Percentiles rank a stretch among this genome's conserved stretches.
Evolutionary conservation across 2,329 filamentous ascomycete species (phyloP).

Genomic region (Spiromastix sp.): DNA sequence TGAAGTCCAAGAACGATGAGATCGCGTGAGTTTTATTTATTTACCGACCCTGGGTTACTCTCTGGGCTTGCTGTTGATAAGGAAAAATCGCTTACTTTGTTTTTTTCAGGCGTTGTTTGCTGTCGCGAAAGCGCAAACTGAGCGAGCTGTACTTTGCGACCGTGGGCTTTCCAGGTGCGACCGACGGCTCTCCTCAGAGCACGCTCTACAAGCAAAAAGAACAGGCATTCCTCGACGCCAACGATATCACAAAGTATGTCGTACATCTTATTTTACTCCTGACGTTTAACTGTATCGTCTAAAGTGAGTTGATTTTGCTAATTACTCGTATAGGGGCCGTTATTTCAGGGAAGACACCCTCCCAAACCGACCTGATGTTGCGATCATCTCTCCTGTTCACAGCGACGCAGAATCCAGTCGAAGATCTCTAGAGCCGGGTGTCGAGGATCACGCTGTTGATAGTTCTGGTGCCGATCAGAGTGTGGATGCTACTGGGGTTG

Average conservation of each 20-base stretch:
- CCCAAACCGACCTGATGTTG: constrained; percentile 27
- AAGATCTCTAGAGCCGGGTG: constrained; percentile 2
- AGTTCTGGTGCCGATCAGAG: too few species aligned
- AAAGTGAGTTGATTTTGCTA: constrained; percentile 2
- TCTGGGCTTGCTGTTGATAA: constrained; percentile 12
- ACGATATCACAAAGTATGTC: constrained; percentile 48
- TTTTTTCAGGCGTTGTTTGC: constrained; percentile 48
- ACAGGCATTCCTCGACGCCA: constrained; percentile 45
- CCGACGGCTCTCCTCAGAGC: constrained; percentile 47
- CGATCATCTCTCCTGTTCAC: neutral
- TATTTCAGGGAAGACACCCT: constrained; percentile 47
- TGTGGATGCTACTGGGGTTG: too few species aligned
- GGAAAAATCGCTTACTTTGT: constrained; percentile 26
- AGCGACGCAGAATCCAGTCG: neutral
- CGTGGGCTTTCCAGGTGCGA: constrained; percentile 41
- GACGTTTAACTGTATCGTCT: constrained; percentile 1
- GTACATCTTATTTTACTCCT: constrained; percentile 10
- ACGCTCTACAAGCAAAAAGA: constrained; percentile 40
- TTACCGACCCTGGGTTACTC: constrained; percentile 18
- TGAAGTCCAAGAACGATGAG: constrained; percentile 41
- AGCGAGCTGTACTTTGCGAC: constrained; percentile 79
- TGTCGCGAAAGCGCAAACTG: constrained; percentile 83
- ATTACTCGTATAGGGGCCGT: constrained; percentile 37
- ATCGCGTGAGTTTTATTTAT: constrained; percentile 37
- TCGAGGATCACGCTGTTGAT: neutral